Evolutionary conservation across 2,329 filamentous ascomycete genomes (phyloP), one percentile per base, ranked within the genome.

Genomic region (Colletotrichum lindemuthianum): DNA sequence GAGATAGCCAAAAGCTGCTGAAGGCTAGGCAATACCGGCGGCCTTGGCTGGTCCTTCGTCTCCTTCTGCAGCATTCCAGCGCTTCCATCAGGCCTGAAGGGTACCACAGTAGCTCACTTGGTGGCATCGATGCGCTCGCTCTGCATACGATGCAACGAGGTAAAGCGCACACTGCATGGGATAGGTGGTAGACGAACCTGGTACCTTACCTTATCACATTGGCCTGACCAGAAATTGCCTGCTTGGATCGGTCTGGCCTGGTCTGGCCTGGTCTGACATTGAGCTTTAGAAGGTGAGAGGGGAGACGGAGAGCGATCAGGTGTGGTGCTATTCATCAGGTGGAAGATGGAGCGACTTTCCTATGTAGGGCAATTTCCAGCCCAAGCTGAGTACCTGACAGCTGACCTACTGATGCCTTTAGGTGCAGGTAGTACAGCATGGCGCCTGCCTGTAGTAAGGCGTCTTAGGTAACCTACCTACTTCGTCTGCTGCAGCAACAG

Each of bases 41-140:
- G 24, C 24, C 24, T 24, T 24, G 24, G 24, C 45, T 50, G 55
- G 55, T n/a, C 37, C 24, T 43, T 44, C 24, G 34, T 52, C 45
- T 32, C 40, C 58, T 65, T 65, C 58, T 51, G 61, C 61, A 34
- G 57, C 24, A 65, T 61, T 40, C 44, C 40, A 56, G 44, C 24
- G 49, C 55, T 58, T 50, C 55, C 55, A 58, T 43, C 55, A 43
- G 34, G 45, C 36, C 50, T 45, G 55, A 41, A 47, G 24, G 24
- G 24, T 24, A 24, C 24, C 3, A 24, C 24, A 24, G 55, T 58
- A 33, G 55, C 37, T 50, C 32, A 47, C 55, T 43, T 24, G 55
- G 55, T 58, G 45, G 55, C n/a, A 39, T 45, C 34, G 24, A 24
- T 24, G 24, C 24, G 24, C 24, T 24, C 24, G 24, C 24, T 24